Evolutionary conservation across 2,329 filamentous ascomycete genomes (phyloP).

Genomic region (Eutypa lata): DNA sequence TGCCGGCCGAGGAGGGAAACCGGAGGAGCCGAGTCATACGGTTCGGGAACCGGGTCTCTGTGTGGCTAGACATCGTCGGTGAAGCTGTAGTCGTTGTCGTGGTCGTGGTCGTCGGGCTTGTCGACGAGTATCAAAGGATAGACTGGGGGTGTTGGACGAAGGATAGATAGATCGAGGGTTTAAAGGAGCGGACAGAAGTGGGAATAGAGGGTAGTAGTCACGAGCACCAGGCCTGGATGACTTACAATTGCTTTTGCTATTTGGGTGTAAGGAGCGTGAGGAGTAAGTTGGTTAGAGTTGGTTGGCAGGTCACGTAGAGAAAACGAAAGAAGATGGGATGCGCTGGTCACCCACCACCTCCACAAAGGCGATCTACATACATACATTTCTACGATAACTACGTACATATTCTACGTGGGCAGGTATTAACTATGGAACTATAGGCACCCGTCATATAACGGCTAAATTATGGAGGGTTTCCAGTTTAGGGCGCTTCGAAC

Average conservation of each 20-base stretch:
- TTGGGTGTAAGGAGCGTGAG: not conserved
- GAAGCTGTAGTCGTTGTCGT: too few species aligned
- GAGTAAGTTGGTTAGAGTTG: not conserved
- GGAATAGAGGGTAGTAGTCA: not conserved
- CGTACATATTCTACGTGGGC: too few species aligned
- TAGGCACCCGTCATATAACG: too few species aligned
- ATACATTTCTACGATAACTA: too few species aligned
- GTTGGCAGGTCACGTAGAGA: not conserved
- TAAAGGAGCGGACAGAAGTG: not conserved
- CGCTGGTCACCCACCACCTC: too few species aligned
- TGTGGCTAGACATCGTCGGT: not conserved
- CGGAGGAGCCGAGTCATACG: conserved; percentile 15
- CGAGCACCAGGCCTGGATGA: not conserved
- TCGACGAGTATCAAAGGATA: too few species aligned
- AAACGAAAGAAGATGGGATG: not conserved
- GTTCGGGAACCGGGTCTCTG: conserved; percentile 2
- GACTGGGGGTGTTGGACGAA: too few species aligned
- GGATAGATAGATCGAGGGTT: not conserved
- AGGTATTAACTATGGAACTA: too few species aligned
- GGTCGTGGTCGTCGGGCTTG: too few species aligned
- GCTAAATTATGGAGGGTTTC: too few species aligned
- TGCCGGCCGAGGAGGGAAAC: conserved; percentile 3
- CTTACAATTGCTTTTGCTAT: not conserved
- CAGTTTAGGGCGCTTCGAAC: too few species aligned
- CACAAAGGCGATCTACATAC: too few species aligned